A percentile compares a stretch with the other conserved stretches of the same genome.
Conservation (phyloP, 2,329 filamentous ascomycete species). For the Fusarium nygamai region DNA sequence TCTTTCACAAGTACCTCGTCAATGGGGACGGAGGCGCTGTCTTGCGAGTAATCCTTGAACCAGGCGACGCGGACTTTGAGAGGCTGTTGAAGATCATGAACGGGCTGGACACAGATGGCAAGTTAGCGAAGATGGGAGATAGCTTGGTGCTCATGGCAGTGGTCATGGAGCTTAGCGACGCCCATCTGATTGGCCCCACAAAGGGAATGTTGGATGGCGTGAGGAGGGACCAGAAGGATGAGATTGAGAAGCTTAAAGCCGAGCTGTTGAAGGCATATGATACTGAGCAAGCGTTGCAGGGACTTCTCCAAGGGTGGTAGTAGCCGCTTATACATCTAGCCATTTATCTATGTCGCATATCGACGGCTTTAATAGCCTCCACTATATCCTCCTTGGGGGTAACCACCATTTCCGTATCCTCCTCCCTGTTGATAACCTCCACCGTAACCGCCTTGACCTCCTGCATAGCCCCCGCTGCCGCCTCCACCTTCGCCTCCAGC, state of each 20-base stretch:
- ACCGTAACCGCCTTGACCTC: background rate
- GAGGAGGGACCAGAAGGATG: background rate
- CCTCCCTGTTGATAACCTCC: background rate
- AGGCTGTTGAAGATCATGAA: slow-evolving; percentile 2
- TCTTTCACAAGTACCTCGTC: background rate
- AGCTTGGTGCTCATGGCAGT: slow-evolving; percentile 5
- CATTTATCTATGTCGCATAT: background rate
- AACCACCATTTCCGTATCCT: background rate
- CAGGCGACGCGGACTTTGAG: background rate
- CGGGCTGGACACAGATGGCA: background rate
- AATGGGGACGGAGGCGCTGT: background rate
- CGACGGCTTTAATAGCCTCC: background rate
- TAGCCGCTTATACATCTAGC: rapidly evolving
- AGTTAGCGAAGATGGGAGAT: background rate
- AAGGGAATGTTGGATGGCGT: background rate
- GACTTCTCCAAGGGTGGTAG: background rate
- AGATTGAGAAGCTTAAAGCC: background rate
- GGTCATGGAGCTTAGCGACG: slow-evolving; percentile 1
- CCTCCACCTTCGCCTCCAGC: too few species aligned
- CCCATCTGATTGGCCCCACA: background rate
- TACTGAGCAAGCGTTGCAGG: background rate
- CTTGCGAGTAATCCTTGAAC: background rate
- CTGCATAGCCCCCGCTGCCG: too few species aligned
- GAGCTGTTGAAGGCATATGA: background rate
- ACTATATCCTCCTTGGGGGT: background rate